Evolutionary conservation across 2,329 filamentous ascomycete genomes (phyloP).

Genomic region (Phyllosticta citribraziliensis): DNA sequence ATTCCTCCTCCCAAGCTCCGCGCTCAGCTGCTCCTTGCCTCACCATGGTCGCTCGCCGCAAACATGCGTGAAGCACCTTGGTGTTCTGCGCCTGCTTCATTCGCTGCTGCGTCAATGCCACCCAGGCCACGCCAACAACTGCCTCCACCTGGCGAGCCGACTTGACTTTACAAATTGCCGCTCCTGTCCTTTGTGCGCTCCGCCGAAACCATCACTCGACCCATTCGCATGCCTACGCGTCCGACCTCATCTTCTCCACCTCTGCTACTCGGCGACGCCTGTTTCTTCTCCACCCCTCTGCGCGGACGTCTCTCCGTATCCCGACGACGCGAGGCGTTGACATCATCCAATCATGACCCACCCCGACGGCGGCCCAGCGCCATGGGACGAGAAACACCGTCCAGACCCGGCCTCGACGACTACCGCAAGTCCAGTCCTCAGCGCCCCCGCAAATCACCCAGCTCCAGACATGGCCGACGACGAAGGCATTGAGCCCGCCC

Average conservation of each 20-base stretch:
- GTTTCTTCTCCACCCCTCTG: neutral
- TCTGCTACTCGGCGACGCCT: neutral
- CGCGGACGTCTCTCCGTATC: neutral
- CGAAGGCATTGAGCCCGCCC: neutral
- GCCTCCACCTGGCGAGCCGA: neutral
- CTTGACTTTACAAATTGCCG: neutral
- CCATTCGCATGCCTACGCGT: neutral
- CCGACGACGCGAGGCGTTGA: neutral
- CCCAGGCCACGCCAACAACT: neutral
- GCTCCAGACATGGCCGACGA: neutral
- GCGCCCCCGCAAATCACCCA: neutral
- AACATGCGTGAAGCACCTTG: neutral
- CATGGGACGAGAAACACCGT: neutral
- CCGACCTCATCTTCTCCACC: neutral
- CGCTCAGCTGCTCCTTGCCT: neutral
- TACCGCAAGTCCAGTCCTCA: neutral
- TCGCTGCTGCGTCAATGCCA: neutral
- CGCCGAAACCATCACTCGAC: neutral
- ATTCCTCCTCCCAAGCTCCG: neutral
- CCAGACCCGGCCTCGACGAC: neutral
- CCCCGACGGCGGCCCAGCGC: neutral
- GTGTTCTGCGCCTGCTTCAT: neutral
- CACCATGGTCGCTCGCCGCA: neutral
- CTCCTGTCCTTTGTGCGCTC: neutral
- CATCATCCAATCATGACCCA: neutral